These are phyloP conservation scores for Solanum clarkiae DNA, from an alignment of 257 asterid genomes.

Conservation along the genomic window DNA sequence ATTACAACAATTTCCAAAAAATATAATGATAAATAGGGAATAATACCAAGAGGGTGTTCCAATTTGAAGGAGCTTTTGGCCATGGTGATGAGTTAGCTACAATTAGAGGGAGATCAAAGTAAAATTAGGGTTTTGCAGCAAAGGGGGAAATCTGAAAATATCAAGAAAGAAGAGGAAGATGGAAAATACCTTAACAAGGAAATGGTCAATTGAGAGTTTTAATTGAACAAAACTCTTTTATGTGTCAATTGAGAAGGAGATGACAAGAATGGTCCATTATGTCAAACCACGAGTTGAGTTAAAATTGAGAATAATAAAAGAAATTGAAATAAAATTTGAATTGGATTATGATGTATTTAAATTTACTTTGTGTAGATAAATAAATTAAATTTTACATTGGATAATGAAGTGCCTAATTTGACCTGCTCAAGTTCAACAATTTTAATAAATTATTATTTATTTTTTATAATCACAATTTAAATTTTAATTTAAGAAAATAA, in stretches of 20 bases:
- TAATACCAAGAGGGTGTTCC: slow-evolving; percentile 26
- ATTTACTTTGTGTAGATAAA: too few relatives aligned
- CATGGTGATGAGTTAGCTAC: slow-evolving; percentile 4
- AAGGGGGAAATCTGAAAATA: background rate
- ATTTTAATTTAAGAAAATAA: too few relatives aligned
- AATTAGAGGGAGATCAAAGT: background rate
- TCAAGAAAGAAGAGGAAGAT: background rate
- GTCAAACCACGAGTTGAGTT: too few relatives aligned
- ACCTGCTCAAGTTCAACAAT: too few relatives aligned
- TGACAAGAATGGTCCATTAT: background rate
- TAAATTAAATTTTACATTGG: too few relatives aligned
- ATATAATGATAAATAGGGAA: background rate
- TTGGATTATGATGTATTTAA: too few relatives aligned
- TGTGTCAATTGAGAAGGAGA: background rate
- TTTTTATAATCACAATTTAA: too few relatives aligned
- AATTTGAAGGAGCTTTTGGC: slow-evolving; percentile 33
- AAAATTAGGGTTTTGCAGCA: background rate
- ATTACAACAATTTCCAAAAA: background rate
- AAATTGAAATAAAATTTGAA: too few relatives aligned
- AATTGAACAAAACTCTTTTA: background rate
- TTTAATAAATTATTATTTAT: too few relatives aligned
- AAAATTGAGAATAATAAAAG: too few relatives aligned
- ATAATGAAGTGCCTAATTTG: too few relatives aligned
- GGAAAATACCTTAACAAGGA: background rate
- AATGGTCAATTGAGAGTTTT: background rate